A percentile compares a stretch with the other conserved stretches of the same genome.
Conservation (phyloP, 148 eudicot species). For the Tetragonia tetragonoides region DNA sequence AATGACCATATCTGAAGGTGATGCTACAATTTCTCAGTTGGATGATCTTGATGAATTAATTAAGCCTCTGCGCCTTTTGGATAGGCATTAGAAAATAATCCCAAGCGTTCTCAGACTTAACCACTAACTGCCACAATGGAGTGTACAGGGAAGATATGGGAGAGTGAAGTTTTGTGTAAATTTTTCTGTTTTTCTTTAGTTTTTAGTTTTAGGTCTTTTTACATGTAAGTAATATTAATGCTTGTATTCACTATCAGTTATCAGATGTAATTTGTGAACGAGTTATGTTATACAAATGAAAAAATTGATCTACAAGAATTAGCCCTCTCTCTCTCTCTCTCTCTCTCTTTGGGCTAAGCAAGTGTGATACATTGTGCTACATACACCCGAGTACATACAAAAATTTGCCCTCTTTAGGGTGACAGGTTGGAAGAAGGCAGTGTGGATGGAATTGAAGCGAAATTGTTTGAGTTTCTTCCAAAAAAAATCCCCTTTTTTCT, state of each 20-base stretch:
- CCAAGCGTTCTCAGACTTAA: not conserved
- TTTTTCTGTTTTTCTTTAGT: not conserved
- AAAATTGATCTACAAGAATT: not conserved
- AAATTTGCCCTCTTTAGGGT: too few species aligned
- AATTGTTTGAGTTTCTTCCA: too few species aligned
- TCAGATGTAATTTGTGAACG: conserved; percentile 1
- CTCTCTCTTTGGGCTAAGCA: too few species aligned
- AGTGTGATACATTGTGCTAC: too few species aligned
- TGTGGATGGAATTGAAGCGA: too few species aligned
- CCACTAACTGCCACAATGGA: not conserved
- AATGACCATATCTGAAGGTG: conserved; percentile 20
- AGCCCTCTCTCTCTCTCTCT: not conserved
- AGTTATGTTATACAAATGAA: not conserved
- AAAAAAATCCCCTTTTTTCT: too few species aligned
- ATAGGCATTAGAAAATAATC: conserved; percentile 5
- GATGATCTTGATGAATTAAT: conserved; percentile 41
- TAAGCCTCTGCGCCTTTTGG: conserved; percentile 46
- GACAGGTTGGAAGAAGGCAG: too few species aligned
- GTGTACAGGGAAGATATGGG: not conserved
- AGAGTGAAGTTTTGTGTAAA: not conserved
- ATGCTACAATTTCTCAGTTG: conserved; percentile 15
- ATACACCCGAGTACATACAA: too few species aligned
- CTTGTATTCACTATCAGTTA: not conserved
- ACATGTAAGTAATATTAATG: too few species aligned
- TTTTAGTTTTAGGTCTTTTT: not conserved